Evolutionary conservation across 805 yeast genomes (phyloP).

Genomic region (Candida tallmaniae): DNA sequence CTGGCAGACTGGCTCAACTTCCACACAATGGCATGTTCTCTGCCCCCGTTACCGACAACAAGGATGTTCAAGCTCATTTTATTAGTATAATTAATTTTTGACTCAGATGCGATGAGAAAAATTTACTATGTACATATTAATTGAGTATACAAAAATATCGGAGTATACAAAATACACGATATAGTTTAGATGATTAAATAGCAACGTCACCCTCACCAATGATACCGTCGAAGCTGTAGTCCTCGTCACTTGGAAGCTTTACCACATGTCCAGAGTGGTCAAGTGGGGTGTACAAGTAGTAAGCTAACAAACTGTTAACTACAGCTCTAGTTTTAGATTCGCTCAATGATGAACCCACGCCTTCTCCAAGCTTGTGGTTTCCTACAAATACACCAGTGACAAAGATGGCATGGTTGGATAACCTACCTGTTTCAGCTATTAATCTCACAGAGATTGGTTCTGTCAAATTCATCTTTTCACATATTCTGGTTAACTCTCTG

Average conservation of each 20-base stretch:
- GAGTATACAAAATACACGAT: no score
- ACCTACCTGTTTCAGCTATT: conserved; percentile 91
- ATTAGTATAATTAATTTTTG: conserved; percentile 5
- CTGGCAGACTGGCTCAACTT: conserved; percentile 73
- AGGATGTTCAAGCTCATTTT: conserved; percentile 49
- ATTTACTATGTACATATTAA: conserved; percentile 17
- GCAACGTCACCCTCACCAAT: conserved; percentile 44
- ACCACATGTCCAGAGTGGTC: conserved; percentile 37
- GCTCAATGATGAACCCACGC: conserved; percentile 82
- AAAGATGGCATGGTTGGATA: conserved; percentile 75
- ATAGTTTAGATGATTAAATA: conserved; percentile 27
- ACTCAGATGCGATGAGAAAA: conserved; percentile 1
- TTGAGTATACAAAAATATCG: no score
- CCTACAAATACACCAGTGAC: conserved; percentile 92
- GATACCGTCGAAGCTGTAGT: conserved; percentile 37
- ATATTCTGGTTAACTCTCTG: conserved; percentile 70
- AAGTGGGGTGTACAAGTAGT: conserved; percentile 87
- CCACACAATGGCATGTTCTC: conserved; percentile 98
- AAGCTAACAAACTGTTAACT: conserved; percentile 83
- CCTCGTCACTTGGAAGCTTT: conserved; percentile 57
- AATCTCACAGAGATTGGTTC: conserved; percentile 72
- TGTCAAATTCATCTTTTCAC: conserved; percentile 69
- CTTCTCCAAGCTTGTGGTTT: conserved; percentile 80
- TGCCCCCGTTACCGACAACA: conserved; percentile 96
- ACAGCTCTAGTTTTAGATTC: conserved; percentile 94